These are phyloP conservation scores for Penicillium olsonii DNA, from an alignment of 2,329 filamentous ascomycete genomes.

Conservation along the genomic window DNA sequence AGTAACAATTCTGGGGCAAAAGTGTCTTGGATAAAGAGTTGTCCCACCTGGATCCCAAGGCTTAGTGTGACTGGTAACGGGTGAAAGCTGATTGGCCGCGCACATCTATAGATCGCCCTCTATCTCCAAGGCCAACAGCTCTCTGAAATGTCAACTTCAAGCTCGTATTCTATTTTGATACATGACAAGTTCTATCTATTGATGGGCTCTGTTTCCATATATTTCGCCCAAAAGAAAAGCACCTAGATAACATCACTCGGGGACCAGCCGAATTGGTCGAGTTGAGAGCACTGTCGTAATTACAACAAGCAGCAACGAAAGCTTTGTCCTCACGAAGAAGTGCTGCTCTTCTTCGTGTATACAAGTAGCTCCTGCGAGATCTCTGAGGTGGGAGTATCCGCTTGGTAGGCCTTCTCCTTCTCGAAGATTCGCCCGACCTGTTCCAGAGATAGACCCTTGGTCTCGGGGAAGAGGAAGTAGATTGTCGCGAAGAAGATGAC, in stretches of 20 bases:
- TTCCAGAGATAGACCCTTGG: slow-evolving; percentile 19
- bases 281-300: slow-evolving; percentile 12
- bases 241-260: slow-evolving; percentile 5
- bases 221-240: neutral
- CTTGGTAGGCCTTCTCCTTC: slow-evolving; percentile 6
- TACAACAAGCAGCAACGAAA: slow-evolving; percentile 9
- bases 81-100: slow-evolving; percentile 1
- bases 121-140: neutral
- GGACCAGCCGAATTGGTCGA: slow-evolving; percentile 1
- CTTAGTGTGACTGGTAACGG: neutral
- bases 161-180: neutral
- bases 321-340: slow-evolving; percentile 5
- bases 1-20: neutral
- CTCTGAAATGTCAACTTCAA: too few species aligned
- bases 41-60: too few species aligned
- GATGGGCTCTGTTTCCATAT: slow-evolving; percentile 5
- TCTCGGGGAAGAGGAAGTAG: slow-evolving; percentile 40
- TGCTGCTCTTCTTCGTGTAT: slow-evolving; percentile 9
- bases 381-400: slow-evolving; percentile 6
- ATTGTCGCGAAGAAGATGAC: slow-evolving; percentile 32
- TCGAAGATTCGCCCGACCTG: slow-evolving; percentile 18
- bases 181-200: slow-evolving; percentile 8
- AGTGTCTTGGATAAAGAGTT: slow-evolving; percentile 3
- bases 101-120: neutral
- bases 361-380: slow-evolving; percentile 14